phyloP scores from a whole-genome alignment of 2,329 filamentous ascomycete species.

The Diaporthe citriasiana region DNA sequence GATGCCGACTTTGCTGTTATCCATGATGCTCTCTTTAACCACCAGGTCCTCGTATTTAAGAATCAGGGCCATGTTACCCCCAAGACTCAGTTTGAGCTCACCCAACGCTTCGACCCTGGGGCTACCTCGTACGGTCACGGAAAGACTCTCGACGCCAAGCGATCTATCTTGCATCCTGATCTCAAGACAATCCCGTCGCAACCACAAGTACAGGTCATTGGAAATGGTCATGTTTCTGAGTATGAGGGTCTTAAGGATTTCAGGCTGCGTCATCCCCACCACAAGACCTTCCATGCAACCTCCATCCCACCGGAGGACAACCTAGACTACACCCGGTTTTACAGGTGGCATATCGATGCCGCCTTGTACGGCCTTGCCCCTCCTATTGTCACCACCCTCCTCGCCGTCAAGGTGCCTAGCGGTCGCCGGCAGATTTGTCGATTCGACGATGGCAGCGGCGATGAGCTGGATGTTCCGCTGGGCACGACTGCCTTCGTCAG shows the following conservation, averaged over 20 bases:
- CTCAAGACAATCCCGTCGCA: constrained; percentile 86
- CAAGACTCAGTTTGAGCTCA: constrained; percentile 80
- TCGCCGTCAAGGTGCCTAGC: constrained; percentile 80
- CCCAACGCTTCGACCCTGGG: constrained; percentile 78
- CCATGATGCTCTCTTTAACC: constrained; percentile 74
- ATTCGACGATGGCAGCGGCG: constrained; percentile 79
- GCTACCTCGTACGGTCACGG: constrained; percentile 80
- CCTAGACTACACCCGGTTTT: constrained; percentile 70
- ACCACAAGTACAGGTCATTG: constrained; percentile 84
- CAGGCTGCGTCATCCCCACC: constrained; percentile 80
- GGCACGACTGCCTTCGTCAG: constrained; percentile 84
- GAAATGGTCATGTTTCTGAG: constrained; percentile 77
- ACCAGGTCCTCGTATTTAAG: constrained; percentile 81
- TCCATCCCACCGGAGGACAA: constrained; percentile 67
- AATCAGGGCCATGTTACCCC: constrained; percentile 74
- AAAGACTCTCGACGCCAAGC: constrained; percentile 76
- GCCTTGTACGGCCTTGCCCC: constrained; percentile 83
- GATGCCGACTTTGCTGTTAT: constrained; percentile 76
- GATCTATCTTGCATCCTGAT: constrained; percentile 80
- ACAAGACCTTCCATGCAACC: constrained; percentile 80
- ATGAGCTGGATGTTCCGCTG: constrained; percentile 76
- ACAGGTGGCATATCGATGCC: constrained; percentile 86
- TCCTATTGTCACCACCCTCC: constrained; percentile 78
- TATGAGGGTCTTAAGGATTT: constrained; percentile 81
- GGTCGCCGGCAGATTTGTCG: constrained; percentile 76